Conservation (phyloP, 2,329 filamentous ascomycete species). For the Pestalotiopsis sp. region DNA sequence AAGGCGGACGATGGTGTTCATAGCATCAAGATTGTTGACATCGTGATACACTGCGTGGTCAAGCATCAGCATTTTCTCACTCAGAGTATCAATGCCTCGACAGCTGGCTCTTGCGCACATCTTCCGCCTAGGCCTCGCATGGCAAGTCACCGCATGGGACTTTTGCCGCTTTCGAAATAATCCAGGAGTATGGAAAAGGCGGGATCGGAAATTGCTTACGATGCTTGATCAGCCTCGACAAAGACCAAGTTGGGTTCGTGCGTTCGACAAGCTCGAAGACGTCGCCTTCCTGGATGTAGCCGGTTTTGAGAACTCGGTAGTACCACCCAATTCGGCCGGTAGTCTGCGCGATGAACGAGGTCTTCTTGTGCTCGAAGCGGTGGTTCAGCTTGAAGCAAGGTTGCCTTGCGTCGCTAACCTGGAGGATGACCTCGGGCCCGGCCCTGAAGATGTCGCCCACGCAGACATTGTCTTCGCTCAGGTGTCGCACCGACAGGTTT, state of each 20-base stretch:
- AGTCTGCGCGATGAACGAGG: constrained; percentile 58
- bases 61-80: neutral
- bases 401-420: constrained; percentile 62
- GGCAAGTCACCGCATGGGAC: no score
- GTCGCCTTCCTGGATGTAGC: constrained; percentile 42
- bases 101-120: no score
- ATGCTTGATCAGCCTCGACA: constrained; percentile 8
- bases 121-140: no score
- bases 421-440: constrained; percentile 46
- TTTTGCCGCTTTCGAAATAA: no score
- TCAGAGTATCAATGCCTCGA: no score
- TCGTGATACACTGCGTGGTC: constrained; percentile 9
- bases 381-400: constrained; percentile 72
- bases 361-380: constrained; percentile 63
- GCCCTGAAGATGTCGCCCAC: constrained; percentile 65
- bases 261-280: constrained; percentile 14
- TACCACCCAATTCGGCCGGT: constrained; percentile 65
- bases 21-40: constrained; percentile 50
- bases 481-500: constrained; percentile 57
- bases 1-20: constrained; percentile 51
- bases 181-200: neutral
- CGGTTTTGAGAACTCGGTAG: constrained; percentile 60
- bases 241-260: constrained; percentile 9
- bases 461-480: constrained; percentile 66
- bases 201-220: neutral